A percentile compares a stretch with the other conserved stretches of the same genome.
Conservation (phyloP, 2,329 filamentous ascomycete species). For the Fusarium cicatricum region DNA sequence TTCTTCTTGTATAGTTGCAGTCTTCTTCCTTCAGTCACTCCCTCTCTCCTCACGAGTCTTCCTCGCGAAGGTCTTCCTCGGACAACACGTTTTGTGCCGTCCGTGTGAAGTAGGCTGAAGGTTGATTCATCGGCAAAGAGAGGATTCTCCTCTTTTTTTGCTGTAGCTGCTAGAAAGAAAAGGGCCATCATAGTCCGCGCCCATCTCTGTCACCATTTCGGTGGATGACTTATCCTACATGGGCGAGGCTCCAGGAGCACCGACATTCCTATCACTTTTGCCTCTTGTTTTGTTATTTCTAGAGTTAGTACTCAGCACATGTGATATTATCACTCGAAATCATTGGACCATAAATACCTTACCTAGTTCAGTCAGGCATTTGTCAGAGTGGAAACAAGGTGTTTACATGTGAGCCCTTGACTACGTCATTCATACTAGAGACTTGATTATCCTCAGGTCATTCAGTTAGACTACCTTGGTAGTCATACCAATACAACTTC, state of each 20-base stretch:
- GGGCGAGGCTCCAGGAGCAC: constrained; percentile 62
- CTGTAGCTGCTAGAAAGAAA: constrained; percentile 54
- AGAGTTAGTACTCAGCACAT: constrained; percentile 4
- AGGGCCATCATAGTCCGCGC: constrained; percentile 64
- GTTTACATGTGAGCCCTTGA: constrained; percentile 12
- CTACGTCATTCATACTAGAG: constrained; percentile 27
- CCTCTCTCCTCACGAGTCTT: constrained; percentile 46
- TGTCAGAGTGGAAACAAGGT: constrained; percentile 29
- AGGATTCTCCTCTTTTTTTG: constrained; percentile 9
- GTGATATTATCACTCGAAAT: not conserved
- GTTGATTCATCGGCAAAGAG: constrained; percentile 19
- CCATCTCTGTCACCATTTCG: constrained; percentile 46
- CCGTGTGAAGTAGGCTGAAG: constrained; percentile 49
- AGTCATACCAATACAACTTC: not conserved
- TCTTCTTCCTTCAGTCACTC: constrained; percentile 46
- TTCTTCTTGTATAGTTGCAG: constrained; percentile 30
- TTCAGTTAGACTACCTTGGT: not conserved
- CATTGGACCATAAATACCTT: not conserved
- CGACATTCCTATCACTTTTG: constrained; percentile 48
- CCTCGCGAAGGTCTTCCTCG: constrained; percentile 46
- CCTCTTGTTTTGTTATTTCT: not conserved
- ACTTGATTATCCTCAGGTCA: constrained; percentile 1
- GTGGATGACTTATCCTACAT: constrained; percentile 46
- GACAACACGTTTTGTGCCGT: constrained; percentile 48
- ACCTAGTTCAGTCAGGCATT: constrained; percentile 20